phyloP scores from a whole-genome alignment of 352 stramenopile genomes.

The Pythium phragmitis region DNA sequence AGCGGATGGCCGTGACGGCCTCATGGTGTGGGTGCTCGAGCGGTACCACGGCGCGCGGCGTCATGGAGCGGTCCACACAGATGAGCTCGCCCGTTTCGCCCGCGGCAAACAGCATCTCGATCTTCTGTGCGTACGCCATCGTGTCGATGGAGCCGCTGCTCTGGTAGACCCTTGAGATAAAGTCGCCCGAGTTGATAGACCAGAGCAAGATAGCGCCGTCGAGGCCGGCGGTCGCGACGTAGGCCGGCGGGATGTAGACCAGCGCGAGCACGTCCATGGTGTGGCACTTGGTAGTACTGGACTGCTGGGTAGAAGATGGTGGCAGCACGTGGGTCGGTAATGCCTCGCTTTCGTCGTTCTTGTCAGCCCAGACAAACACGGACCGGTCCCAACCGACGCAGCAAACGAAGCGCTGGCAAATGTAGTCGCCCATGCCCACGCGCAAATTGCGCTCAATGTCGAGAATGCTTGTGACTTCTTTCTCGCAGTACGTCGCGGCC shows the following conservation, averaged over 20 bases:
- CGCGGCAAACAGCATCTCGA: constrained; percentile 69
- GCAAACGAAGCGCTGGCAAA: constrained; percentile 80
- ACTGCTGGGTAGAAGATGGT: constrained; percentile 27
- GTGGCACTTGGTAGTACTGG: constrained; percentile 42
- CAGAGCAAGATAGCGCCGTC: constrained; percentile 76
- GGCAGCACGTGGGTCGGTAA: constrained; percentile 59
- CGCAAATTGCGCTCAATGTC: constrained; percentile 76
- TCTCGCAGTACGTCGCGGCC: constrained; percentile 50
- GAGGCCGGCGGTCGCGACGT: constrained; percentile 64
- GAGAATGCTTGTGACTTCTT: constrained; percentile 83
- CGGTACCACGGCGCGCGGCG: constrained; percentile 43
- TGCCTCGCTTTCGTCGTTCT: constrained; percentile 72
- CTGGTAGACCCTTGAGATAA: constrained; percentile 61
- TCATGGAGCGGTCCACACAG: constrained; percentile 70
- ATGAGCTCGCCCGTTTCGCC: constrained; percentile 62
- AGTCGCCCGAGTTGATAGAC: constrained; percentile 77
- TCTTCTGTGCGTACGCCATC: constrained; percentile 66
- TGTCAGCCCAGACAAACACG: constrained; percentile 84
- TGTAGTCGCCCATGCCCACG: constrained; percentile 81
- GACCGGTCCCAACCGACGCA: constrained; percentile 82
- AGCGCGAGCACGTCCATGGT: constrained; percentile 69
- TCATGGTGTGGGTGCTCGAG: constrained; percentile 41
- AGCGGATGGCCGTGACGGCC: constrained; percentile 47
- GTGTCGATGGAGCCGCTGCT: constrained; percentile 61
- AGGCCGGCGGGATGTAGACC: constrained; percentile 67